Percentiles rank a stretch among this genome's conserved stretches.
phyloP scores from a whole-genome alignment of 768 basidiomycete genomes.

The Phaeolepiota aurea region DNA sequence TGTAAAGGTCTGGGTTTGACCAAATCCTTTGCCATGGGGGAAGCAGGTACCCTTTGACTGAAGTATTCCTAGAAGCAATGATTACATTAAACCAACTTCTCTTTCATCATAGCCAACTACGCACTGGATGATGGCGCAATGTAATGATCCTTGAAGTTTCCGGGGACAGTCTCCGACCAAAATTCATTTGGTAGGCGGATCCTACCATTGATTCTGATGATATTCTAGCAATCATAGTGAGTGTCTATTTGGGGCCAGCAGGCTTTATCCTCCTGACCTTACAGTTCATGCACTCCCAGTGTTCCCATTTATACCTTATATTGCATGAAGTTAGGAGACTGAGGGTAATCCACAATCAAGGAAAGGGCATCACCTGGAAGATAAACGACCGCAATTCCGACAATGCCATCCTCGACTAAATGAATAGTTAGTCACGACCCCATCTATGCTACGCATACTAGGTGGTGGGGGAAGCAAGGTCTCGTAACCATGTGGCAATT shows the following conservation, averaged over 20 bases:
- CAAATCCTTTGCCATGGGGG: slow-evolving; percentile 11
- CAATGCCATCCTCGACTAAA: slow-evolving; percentile 70
- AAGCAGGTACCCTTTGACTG: slow-evolving; percentile 6
- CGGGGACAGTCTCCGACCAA: slow-evolving; percentile 19
- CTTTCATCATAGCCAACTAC: too few species aligned
- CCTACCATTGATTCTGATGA: slow-evolving; percentile 12
- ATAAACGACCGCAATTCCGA: slow-evolving; percentile 57
- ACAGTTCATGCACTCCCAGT: slow-evolving; percentile 64
- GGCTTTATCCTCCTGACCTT: too few species aligned
- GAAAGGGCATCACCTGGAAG: slow-evolving; percentile 45
- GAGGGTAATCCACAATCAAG: slow-evolving; percentile 4
- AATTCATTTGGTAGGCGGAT: slow-evolving; percentile 27
- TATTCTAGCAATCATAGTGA: slow-evolving; percentile 18
- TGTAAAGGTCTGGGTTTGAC: slow-evolving; percentile 35
- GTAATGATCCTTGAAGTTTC: slow-evolving; percentile 20
- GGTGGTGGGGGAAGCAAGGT: slow-evolving; percentile 29
- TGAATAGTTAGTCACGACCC: slow-evolving; percentile 41
- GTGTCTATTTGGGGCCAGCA: too few species aligned
- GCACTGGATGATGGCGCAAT: slow-evolving; percentile 23
- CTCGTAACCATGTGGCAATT: slow-evolving; percentile 23
- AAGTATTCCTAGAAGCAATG: background rate
- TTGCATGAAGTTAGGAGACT: too few species aligned
- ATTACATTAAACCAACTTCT: too few species aligned
- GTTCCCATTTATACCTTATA: slow-evolving; percentile 70
- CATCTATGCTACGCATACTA: slow-evolving; percentile 15